Conservation (phyloP, 495 filamentous ascomycete species). For the Evernia prunastri region DNA sequence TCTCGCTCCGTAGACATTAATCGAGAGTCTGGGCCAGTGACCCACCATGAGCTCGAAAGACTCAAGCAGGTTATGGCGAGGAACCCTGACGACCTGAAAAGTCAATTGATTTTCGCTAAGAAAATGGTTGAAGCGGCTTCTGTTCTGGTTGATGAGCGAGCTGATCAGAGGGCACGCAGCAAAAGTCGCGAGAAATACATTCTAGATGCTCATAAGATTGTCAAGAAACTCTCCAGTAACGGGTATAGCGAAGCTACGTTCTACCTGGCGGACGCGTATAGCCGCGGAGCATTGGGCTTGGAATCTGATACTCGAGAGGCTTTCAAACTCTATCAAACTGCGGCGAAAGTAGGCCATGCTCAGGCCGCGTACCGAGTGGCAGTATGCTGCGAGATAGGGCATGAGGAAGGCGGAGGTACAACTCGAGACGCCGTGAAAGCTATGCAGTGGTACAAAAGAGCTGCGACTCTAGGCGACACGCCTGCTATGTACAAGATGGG, state of each 20-base stretch:
- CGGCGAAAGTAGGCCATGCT: constrained; percentile 80
- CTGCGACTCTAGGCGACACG: constrained; percentile 80
- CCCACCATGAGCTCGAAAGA: constrained; percentile 66
- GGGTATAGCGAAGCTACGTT: constrained; percentile 84
- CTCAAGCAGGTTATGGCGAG: constrained; percentile 59
- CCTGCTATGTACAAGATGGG: constrained; percentile 98
- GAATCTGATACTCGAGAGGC: constrained; percentile 82
- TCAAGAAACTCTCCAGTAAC: constrained; percentile 72
- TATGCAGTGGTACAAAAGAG: constrained; percentile 95
- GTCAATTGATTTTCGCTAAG: constrained; percentile 70
- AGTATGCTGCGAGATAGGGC: constrained; percentile 95
- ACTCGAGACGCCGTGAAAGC: constrained; percentile 85
- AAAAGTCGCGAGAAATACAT: constrained; percentile 79
- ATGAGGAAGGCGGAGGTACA: constrained; percentile 87
- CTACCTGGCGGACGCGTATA: constrained; percentile 84
- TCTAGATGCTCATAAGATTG: constrained; percentile 77
- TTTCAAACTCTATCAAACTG: constrained; percentile 86
- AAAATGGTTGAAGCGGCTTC: constrained; percentile 79
- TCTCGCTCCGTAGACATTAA: constrained; percentile 21
- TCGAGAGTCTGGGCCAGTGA: constrained; percentile 51
- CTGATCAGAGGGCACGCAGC: constrained; percentile 66
- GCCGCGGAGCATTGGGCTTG: constrained; percentile 62
- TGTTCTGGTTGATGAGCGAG: constrained; percentile 63
- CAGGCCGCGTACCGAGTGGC: constrained; percentile 89
- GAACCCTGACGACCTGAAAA: constrained; percentile 63